Base-by-base conservation (phyloP, 2,329 filamentous ascomycete genomes). In the Zymoseptoria passerinii region DNA sequence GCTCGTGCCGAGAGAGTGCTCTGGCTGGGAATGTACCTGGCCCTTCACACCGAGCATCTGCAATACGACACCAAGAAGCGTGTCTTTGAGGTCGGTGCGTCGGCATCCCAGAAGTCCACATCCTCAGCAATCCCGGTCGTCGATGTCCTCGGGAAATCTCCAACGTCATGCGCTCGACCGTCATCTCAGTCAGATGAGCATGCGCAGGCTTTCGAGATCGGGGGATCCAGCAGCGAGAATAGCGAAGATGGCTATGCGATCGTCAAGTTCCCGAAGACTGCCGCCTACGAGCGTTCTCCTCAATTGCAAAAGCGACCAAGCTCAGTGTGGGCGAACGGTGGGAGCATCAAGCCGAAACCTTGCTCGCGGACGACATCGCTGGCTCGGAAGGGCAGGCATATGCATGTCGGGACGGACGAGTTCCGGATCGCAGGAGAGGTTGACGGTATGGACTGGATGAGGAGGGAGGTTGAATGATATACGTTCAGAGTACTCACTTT, bases 21-120 rank as follows among this genome's bases (percentile, higher is more conserved):
- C 27, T 70, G 67, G 63, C 57, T 69, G 27, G 68, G 64, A 20
- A 51, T 70, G 13, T 66, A 60, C 54, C 54, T 70, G 13, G 64
- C 67, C 3, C 65, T 67, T 44, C 66, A 67, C 58, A 64, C 63
- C 2, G 52, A 59, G 16, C 48, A 61, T 29, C 58, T 68, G 23
- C 55, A 61, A 18, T 68, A 61, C 57, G 62, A 68, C 48, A 50
- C 51, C 44, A 48, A 65, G 50, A 61, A 18, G 2, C 59, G 56
- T 19, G 20, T 57, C 1, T 68, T 68, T 55, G 5, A 4, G n/a
- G 35, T 64, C 62, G 16, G 57, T 62, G 27, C 27, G 8, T 50
- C 49, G 19, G 16, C 28, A 23, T 52, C 35, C 23, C n/a, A 40
- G 16, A 10, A 52, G 28, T 19, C 4, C 1, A 4, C 8, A 1